Percentiles rank a stretch among this genome's conserved stretches.
Conservation (phyloP, 2,329 filamentous ascomycete genomes). For the Ophiostoma himal-ulmi region DNA sequence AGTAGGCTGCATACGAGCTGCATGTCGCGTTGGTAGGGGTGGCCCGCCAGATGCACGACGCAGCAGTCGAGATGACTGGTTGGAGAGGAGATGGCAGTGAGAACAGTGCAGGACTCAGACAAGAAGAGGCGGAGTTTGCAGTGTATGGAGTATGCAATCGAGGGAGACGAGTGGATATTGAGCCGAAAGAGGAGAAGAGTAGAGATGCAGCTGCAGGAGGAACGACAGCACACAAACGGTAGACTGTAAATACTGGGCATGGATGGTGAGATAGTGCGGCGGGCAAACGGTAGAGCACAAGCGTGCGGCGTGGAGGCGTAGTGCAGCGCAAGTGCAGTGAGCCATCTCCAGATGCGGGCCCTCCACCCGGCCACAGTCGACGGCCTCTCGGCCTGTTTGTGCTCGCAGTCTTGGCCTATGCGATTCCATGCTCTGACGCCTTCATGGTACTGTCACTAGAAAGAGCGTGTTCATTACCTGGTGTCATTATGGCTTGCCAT, state of each 20-base stretch:
- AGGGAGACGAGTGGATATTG: not conserved
- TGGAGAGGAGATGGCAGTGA: not conserved
- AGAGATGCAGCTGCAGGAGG: not conserved
- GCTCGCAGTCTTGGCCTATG: too few species aligned
- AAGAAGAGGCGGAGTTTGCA: not conserved
- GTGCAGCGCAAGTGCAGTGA: not conserved
- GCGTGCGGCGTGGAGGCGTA: not conserved
- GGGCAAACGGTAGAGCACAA: not conserved
- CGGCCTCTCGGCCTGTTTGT: too few species aligned
- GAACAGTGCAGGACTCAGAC: not conserved
- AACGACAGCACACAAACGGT: not conserved
- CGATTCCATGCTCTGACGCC: too few species aligned
- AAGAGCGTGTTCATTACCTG: too few species aligned
- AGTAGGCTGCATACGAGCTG: not conserved
- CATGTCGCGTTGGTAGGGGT: not conserved
- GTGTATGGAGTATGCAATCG: not conserved
- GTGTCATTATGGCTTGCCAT: not conserved
- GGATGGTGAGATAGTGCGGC: too few species aligned
- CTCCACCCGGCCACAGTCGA: too few species aligned
- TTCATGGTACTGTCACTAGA: too few species aligned
- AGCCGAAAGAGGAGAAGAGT: constrained; percentile 5
- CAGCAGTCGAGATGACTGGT: not conserved
- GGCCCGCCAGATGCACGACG: constrained; percentile 10
- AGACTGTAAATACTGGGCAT: too few species aligned
- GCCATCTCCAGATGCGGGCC: not conserved